These are phyloP conservation scores for Torulaspora indica DNA, from an alignment of 805 yeast species.

Conservation along the genomic window DNA sequence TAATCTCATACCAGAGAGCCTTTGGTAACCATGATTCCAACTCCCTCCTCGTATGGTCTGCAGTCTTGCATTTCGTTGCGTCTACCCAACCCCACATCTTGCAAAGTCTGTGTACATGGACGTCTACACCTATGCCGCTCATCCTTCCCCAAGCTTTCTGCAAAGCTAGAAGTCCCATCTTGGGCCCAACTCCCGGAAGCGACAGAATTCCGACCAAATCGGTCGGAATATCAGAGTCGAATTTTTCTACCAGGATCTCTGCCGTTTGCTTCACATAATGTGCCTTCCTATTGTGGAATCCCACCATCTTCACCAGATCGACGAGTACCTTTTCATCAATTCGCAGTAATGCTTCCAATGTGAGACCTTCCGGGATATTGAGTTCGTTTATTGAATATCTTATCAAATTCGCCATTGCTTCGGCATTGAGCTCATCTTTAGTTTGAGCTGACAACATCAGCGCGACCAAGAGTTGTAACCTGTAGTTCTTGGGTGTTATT, in stretches of 20 bases:
- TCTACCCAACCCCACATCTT: slow-evolving; percentile 78
- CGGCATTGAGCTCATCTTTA: slow-evolving; percentile 77
- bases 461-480: slow-evolving; percentile 74
- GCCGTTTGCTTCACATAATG: slow-evolving; percentile 60
- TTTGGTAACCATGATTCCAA: slow-evolving; percentile 71
- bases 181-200: slow-evolving; percentile 93
- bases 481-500: slow-evolving; percentile 38
- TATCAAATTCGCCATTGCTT: slow-evolving; percentile 63
- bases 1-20: slow-evolving; percentile 76
- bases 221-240: slow-evolving; percentile 68
- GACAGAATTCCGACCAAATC: slow-evolving; percentile 57
- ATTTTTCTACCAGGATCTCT: slow-evolving; percentile 45
- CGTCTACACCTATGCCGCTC: slow-evolving; percentile 92
- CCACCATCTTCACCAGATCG: slow-evolving; percentile 66
- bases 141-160: slow-evolving; percentile 76
- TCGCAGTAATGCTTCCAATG: slow-evolving; percentile 48
- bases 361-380: slow-evolving; percentile 44
- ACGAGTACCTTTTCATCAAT: slow-evolving; percentile 58
- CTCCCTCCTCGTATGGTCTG: slow-evolving; percentile 67
- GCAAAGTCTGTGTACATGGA: slow-evolving; percentile 77
- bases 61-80: slow-evolving; percentile 45
- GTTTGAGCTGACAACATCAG: slow-evolving; percentile 90
- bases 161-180: slow-evolving; percentile 80
- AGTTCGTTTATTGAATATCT: slow-evolving; percentile 42
- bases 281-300: slow-evolving; percentile 82